Evolutionary conservation across 225 moss, liverwort and hornwort genomes (phyloP), one percentile per base, ranked within the genome.

Genomic region (Sphagnum tenellum): DNA sequence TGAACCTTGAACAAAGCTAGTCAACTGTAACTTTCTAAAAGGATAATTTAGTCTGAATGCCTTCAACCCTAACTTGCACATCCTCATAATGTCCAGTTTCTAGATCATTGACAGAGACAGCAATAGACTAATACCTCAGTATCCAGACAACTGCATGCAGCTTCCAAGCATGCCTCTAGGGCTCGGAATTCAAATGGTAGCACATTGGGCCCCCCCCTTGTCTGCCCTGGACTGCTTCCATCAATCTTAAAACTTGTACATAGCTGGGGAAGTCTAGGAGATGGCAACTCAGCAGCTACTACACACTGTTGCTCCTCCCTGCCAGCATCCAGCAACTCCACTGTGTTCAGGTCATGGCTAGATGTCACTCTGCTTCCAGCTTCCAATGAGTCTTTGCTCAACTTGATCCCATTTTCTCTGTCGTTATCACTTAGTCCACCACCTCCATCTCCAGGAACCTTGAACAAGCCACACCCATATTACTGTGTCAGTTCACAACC

Each of bases 171-270:
- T 67, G 90, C 93, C 77, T 98, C 98, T 74, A 98, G 69, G 58
- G 93, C 98, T 57, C 98, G 93, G 52, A 98, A 98, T 79, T 98
- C 98, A 67, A 98, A 98, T 59, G 98, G 98, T 71, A 98, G 67
- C 51, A 90, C 86, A 68, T 82, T 92, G 63, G 98, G 98, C 52
- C 98, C 98, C 45, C 90, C 93, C 72, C 76, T 86, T 60, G 78
- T 72, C 61, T 69, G 84, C 52, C 81, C 87, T 53, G 93, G 93
- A 81, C 89, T 90, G 12, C 71, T 79, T 12, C 73, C 78, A 47
- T 84, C 79, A 67, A 75, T 81, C 65, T 79, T 81, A 49, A 92
- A 90, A 67, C 84, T 86, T 64, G 82, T 81, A 72, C 74, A 80
- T 55, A 84, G 66, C 65, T 64, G 73, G 62, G 76, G 56, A 29